phyloP scores from a whole-genome alignment of 345 rosid genomes.

The Pugionium cornutum region DNA sequence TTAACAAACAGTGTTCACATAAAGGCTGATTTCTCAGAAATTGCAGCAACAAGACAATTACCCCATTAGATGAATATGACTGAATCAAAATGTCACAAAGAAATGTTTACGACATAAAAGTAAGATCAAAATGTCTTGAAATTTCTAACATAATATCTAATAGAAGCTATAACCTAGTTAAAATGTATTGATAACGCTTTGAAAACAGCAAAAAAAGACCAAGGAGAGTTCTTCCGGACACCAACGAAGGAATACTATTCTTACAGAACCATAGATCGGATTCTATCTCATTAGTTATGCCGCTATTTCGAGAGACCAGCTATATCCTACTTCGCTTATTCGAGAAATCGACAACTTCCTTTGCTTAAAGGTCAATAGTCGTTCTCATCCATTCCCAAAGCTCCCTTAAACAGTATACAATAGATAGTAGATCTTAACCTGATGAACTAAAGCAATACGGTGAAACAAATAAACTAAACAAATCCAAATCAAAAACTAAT shows the following conservation, averaged over 20 bases:
- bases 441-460: no score
- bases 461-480: no score
- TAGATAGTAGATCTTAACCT: no score
- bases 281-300: no score
- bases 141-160: constrained; percentile 9
- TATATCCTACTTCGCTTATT: no score
- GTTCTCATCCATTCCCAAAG: no score
- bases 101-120: constrained; percentile 11
- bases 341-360: no score
- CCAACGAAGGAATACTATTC: constrained; percentile 12
- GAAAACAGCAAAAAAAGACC: neutral
- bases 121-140: neutral
- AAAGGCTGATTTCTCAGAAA: constrained; percentile 21
- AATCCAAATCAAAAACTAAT: no score
- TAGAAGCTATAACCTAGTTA: constrained; percentile 14
- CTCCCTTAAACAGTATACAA: no score
- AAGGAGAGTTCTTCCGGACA: constrained; percentile 10
- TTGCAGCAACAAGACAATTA: constrained; percentile 26
- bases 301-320: no score
- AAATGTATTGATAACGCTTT: constrained; percentile 12
- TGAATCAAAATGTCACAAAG: constrained; percentile 8
- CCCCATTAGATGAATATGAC: neutral
- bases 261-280: no score
- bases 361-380: no score
- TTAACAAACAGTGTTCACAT: constrained; percentile 17